Percentiles rank a stretch among this genome's conserved stretches.
These are phyloP conservation scores for Arthrobotrys sphaeroides DNA, from an alignment of 2,329 filamentous ascomycete genomes.

Conservation along the genomic window DNA sequence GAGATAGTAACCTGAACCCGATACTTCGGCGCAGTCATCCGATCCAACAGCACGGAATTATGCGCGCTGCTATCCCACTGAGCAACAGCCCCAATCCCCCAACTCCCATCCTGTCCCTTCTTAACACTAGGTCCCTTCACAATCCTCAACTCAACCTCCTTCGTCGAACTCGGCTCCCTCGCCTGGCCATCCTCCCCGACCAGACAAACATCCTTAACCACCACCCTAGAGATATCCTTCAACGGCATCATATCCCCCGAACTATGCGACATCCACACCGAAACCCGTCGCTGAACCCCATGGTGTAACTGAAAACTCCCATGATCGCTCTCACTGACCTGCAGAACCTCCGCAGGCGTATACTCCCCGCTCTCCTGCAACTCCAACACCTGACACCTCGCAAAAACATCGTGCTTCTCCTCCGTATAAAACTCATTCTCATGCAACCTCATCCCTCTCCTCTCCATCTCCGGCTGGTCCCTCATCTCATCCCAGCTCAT, in stretches of 20 bases:
- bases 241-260: slow-evolving; percentile 88
- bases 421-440: slow-evolving; percentile 93
- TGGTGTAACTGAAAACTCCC: slow-evolving; percentile 96
- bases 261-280: slow-evolving; percentile 88
- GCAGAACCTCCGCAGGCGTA: slow-evolving; percentile 88
- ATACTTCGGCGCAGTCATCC: slow-evolving; percentile 90
- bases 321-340: slow-evolving; percentile 81
- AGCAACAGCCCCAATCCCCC: slow-evolving; percentile 82
- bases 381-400: slow-evolving; percentile 86
- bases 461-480: slow-evolving; percentile 72
- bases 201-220: slow-evolving; percentile 82
- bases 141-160: slow-evolving; percentile 80
- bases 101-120: slow-evolving; percentile 88
- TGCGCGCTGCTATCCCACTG: slow-evolving; percentile 98
- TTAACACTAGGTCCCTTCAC: slow-evolving; percentile 80
- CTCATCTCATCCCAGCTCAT: slow-evolving; percentile 99
- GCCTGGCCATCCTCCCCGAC: slow-evolving; percentile 86
- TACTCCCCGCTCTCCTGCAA: slow-evolving; percentile 92
- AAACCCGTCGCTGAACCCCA: slow-evolving; percentile 86
- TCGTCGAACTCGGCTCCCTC: slow-evolving; percentile 77
- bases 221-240: slow-evolving; percentile 80
- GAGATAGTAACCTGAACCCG: slow-evolving; percentile 85
- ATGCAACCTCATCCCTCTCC: slow-evolving; percentile 74
- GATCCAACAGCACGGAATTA: slow-evolving; percentile 89
- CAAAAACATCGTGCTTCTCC: slow-evolving; percentile 92